Percentiles rank a stretch among this genome's conserved stretches.
phyloP scores from a whole-genome alignment of 2,329 filamentous ascomycete genomes.

The Aspergillus sp. region DNA sequence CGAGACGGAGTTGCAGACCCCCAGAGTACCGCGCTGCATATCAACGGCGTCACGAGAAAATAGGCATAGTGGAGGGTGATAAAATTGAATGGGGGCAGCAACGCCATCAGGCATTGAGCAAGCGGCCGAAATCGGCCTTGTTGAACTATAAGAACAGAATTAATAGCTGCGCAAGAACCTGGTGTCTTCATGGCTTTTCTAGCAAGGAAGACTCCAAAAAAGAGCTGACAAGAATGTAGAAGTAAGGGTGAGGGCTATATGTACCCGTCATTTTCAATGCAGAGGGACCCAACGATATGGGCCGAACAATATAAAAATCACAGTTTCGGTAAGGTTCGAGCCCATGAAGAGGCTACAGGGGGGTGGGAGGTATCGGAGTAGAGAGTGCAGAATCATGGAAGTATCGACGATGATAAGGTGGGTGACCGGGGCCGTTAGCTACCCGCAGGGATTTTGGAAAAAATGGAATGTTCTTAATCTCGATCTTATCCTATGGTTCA shows the following conservation, averaged over 20 bases:
- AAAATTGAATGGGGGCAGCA: conserved; percentile 53
- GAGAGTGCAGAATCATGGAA: background rate
- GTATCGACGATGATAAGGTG: background rate
- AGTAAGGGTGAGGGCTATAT: background rate
- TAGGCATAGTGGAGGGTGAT: conserved; percentile 67
- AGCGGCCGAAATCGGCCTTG: conserved; percentile 19
- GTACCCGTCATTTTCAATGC: background rate
- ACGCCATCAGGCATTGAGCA: conserved; percentile 23
- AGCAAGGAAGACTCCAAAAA: background rate
- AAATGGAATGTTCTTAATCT: conserved; percentile 13
- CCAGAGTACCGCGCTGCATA: conserved; percentile 62
- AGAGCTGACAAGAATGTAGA: background rate
- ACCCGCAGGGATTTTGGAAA: conserved; percentile 18
- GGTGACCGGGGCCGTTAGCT: conserved; percentile 8
- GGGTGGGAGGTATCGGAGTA: conserved; percentile 1
- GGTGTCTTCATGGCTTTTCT: background rate
- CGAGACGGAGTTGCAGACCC: conserved; percentile 50
- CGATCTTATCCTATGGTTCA: conserved; percentile 12
- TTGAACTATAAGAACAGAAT: conserved; percentile 16
- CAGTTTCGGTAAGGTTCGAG: background rate
- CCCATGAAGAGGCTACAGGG: background rate
- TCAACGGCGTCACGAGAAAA: conserved; percentile 57
- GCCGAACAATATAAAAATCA: background rate
- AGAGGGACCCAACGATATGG: background rate
- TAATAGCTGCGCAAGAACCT: background rate